A percentile compares a stretch with the other conserved stretches of the same genome.
Conservation (phyloP, 176 grass and related monocot genomes). For the Triticum turgidum region DNA sequence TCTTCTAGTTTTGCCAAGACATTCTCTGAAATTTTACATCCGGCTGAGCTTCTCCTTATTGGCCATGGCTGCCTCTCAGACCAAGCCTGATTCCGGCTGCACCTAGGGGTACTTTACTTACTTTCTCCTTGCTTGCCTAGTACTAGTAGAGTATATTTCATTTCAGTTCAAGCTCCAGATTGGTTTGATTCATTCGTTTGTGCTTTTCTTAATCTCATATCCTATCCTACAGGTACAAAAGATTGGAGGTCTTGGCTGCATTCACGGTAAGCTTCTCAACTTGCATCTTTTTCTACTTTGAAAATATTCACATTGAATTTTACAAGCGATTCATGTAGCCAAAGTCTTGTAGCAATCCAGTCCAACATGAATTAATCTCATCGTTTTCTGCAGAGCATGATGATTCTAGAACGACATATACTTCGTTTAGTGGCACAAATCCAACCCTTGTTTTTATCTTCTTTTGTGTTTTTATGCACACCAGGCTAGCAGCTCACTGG, state of each 20-base stretch:
- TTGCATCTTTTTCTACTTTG: not conserved
- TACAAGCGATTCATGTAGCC: not conserved
- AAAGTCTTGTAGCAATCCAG: no score
- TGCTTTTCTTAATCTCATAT: not conserved
- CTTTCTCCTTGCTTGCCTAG: not conserved
- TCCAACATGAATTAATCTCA: no score
- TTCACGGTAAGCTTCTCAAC: conserved; percentile 56
- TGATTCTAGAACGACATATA: no score
- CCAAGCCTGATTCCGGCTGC: no score
- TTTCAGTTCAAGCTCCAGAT: not conserved
- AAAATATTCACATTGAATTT: not conserved
- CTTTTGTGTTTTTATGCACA: no score
- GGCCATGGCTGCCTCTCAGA: no score
- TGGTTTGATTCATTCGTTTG: not conserved
- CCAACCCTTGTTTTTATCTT: no score
- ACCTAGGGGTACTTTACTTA: no score
- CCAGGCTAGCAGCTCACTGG: no score
- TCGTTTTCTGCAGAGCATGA: no score
- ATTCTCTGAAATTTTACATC: not conserved
- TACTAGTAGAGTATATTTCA: not conserved
- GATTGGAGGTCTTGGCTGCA: conserved; percentile 72
- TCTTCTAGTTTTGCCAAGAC: not conserved
- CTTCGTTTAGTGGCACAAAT: no score
- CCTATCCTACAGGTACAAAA: conserved; percentile 56
- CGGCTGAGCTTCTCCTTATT: not conserved